Evolutionary conservation across 176 grass and related monocot species (phyloP).

Genomic region (Raddia guianensis): DNA sequence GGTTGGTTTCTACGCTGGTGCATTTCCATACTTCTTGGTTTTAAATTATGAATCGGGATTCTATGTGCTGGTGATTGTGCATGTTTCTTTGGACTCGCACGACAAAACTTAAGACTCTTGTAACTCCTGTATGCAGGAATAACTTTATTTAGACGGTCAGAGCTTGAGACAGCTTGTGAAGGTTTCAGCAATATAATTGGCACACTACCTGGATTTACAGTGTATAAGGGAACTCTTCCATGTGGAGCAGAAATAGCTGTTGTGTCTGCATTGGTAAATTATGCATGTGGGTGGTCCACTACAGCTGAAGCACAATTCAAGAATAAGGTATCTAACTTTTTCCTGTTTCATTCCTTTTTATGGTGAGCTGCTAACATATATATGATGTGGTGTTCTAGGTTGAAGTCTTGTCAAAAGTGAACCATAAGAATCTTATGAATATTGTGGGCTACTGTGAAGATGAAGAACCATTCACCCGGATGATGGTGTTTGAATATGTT

Average conservation of each 20-base stretch:
- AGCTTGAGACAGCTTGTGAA: slow-evolving; percentile 86
- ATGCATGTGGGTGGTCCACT: slow-evolving; percentile 57
- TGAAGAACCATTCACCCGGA: slow-evolving; percentile 79
- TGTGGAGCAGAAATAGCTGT: slow-evolving; percentile 86
- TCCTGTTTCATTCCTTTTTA: slow-evolving; percentile 17
- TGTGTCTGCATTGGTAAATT: slow-evolving; percentile 50
- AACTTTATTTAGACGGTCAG: slow-evolving; percentile 54
- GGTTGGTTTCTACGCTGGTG: slow-evolving; percentile 45
- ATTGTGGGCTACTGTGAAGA: slow-evolving; percentile 89
- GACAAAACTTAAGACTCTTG: slow-evolving; percentile 12
- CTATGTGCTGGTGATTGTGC: not conserved
- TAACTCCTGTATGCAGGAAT: slow-evolving; percentile 56
- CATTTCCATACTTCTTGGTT: slow-evolving; percentile 34
- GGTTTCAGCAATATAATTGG: slow-evolving; percentile 86
- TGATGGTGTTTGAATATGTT: slow-evolving; percentile 93
- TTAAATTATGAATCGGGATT: not conserved
- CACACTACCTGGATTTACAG: slow-evolving; percentile 48
- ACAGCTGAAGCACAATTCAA: slow-evolving; percentile 65
- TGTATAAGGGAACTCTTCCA: slow-evolving; percentile 94
- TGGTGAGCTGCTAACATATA: slow-evolving; percentile 17
- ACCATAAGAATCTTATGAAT: slow-evolving; percentile 93
- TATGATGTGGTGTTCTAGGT: slow-evolving; percentile 51
- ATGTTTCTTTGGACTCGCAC: not conserved
- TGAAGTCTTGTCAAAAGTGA: slow-evolving; percentile 55
- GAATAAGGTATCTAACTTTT: slow-evolving; percentile 60